Percentiles rank a stretch among this genome's conserved stretches.
Conservation (phyloP, 2,329 filamentous ascomycete genomes). For the Aureobasidium vineae region DNA sequence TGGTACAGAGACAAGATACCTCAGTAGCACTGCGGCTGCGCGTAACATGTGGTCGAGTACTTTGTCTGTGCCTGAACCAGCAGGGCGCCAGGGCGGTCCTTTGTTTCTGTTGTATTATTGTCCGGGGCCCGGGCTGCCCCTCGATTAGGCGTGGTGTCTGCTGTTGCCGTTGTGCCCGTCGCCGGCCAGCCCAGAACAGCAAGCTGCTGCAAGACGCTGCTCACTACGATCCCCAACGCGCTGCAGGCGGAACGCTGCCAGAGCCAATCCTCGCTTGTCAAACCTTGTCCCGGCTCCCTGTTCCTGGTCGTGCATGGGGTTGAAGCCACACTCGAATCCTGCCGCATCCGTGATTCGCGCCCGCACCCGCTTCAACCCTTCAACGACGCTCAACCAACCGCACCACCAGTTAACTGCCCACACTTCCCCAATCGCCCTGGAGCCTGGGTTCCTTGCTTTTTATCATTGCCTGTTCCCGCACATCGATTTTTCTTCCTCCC, state of each 20-base stretch:
- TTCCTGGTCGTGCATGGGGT: constrained; percentile 28
- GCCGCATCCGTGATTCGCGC: constrained; percentile 28
- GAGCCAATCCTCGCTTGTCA: constrained; percentile 28
- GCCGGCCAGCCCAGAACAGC: constrained; percentile 25
- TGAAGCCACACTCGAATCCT: constrained; percentile 26
- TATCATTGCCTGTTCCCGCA: constrained; percentile 25
- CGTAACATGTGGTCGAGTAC: constrained; percentile 18
- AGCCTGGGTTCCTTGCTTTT: constrained; percentile 28
- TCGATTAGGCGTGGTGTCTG: constrained; percentile 23
- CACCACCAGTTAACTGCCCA: constrained; percentile 25
- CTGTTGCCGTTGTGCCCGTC: constrained; percentile 26
- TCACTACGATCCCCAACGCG: constrained; percentile 26
- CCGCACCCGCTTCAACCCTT: constrained; percentile 28
- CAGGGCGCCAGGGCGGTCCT: constrained; percentile 13
- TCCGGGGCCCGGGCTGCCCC: constrained; percentile 22
- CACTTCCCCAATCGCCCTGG: constrained; percentile 26
- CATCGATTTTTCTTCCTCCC: constrained; percentile 13
- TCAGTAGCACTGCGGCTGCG: constrained; percentile 21
- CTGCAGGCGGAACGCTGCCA: constrained; percentile 24
- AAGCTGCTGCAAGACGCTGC: constrained; percentile 20
- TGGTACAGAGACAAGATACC: constrained; percentile 23
- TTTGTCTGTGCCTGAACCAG: constrained; percentile 20
- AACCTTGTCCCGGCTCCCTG: constrained; percentile 27
- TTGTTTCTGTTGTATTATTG: constrained; percentile 26
- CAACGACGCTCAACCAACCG: constrained; percentile 26